Base-by-base conservation (phyloP, 2,329 filamentous ascomycete genomes). In the Claviceps digitariae region DNA sequence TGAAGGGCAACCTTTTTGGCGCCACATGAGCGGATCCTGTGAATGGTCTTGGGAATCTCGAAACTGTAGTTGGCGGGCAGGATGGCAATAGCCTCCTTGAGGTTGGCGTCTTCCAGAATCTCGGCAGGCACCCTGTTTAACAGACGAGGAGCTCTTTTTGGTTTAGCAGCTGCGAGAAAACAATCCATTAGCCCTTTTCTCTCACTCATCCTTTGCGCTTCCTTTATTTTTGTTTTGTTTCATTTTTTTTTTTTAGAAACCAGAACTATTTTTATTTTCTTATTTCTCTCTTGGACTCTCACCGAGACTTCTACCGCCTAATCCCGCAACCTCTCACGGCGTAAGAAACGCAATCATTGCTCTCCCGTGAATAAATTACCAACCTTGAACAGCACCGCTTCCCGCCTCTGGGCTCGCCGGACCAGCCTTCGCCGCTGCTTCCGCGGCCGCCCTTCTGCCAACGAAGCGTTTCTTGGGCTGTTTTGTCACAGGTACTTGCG, bases 1-100 rank as follows among this genome's bases (percentile, higher is more conserved):
- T 98, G 93, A n/a, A 98, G 76, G 0, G 91, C 94, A 2, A 98
- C 83, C 59, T 84, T 86, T 65, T 83, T 91, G 1, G 90, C 84
- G 9, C 79, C 82, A 9, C 85, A 82, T 1, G 84, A 85, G 46
- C 88, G 85, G 67, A 98, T 90, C 48, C 91, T 83, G 69, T 97
- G 90, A 62, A 98, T 94, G 9, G 93, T 98, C 73, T 98, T 98
- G 66, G 89, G 93, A 53, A 98, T 90, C 72, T 98, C 93, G 67
- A 98, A 98, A 62, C 87, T 91, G 77, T 98, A 98, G 74, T 98
- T 98, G n/a, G 81, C 74, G 1, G 93, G 93, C 2, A 98, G 81
- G 34, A 98, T 78, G 6, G 82, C 77, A 55, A 97, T 90, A 3
- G 93, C 93, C 46, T 83, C 85, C 67, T 91, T 91, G 63, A 98